phyloP scores from a whole-genome alignment of 768 basidiomycete genomes.

The Mycena belliarum region DNA sequence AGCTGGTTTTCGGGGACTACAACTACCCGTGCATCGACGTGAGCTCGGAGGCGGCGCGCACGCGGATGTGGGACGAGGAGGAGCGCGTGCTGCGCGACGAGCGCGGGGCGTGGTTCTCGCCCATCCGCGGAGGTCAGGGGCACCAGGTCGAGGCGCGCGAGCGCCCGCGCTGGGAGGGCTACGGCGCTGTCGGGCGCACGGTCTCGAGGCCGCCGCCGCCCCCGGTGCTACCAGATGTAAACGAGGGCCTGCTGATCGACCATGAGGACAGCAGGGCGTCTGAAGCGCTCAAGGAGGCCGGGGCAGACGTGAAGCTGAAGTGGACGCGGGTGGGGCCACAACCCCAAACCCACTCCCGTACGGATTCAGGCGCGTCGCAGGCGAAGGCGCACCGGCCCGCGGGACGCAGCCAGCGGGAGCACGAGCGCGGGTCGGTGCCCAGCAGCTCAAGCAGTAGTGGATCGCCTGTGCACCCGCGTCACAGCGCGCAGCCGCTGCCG shows the following conservation, averaged over 20 bases:
- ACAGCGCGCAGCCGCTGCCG: slow-evolving; percentile 42
- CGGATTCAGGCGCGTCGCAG: slow-evolving; percentile 18
- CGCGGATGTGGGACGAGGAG: slow-evolving; percentile 79
- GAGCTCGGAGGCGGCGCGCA: slow-evolving; percentile 70
- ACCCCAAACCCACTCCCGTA: slow-evolving; percentile 20
- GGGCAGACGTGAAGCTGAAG: slow-evolving; percentile 44
- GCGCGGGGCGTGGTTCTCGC: slow-evolving; percentile 71
- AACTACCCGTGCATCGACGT: slow-evolving; percentile 89
- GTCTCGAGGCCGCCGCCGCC: slow-evolving; percentile 15
- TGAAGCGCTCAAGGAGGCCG: slow-evolving; percentile 25
- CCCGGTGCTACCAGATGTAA: not conserved
- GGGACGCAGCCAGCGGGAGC: not conserved
- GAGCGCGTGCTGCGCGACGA: slow-evolving; percentile 79
- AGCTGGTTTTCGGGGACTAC: slow-evolving; percentile 88
- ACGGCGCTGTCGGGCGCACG: slow-evolving; percentile 52
- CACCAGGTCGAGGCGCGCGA: slow-evolving; percentile 41
- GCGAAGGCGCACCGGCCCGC: not conserved
- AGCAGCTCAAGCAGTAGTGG: not conserved
- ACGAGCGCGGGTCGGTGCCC: not conserved
- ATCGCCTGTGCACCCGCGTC: slow-evolving; percentile 28
- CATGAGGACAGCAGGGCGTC: slow-evolving; percentile 37
- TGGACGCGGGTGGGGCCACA: slow-evolving; percentile 40
- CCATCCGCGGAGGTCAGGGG: slow-evolving; percentile 47
- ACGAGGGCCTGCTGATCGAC: slow-evolving; percentile 43
- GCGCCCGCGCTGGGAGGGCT: slow-evolving; percentile 50